These are phyloP conservation scores for Scheffersomyces stipitis DNA, from an alignment of 805 yeast species.

Conservation along the genomic window DNA sequence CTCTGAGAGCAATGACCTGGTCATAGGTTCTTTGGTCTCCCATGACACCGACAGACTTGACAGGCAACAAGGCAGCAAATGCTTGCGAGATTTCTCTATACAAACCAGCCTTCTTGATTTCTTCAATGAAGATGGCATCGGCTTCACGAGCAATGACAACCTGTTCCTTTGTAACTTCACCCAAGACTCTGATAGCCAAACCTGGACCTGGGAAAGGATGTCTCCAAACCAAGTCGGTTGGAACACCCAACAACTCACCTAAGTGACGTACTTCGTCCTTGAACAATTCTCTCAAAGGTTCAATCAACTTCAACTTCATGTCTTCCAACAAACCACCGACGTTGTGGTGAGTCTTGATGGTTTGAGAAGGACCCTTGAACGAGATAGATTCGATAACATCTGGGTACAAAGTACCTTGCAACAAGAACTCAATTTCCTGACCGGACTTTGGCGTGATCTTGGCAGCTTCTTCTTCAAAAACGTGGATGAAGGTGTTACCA, in stretches of 20 bases:
- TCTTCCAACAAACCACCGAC: constrained; percentile 97
- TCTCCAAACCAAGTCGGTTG: constrained; percentile 98
- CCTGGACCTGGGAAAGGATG: constrained; percentile 99
- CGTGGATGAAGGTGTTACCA: constrained; percentile 96
- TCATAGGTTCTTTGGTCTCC: constrained; percentile 99
- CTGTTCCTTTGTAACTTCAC: constrained; percentile 92
- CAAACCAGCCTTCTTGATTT: constrained; percentile 89
- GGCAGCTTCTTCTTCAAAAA: constrained; percentile 94
- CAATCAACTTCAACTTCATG: constrained; percentile 97
- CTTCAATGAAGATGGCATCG: constrained; percentile 93
- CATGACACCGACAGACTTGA: constrained; percentile 98
- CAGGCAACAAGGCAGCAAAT: constrained; percentile 95
- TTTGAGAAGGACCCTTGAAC: constrained; percentile 99
- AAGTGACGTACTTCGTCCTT: constrained; percentile 98
- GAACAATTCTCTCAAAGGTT: constrained; percentile 97
- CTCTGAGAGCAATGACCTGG: constrained; percentile 98
- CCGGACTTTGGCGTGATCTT: constrained; percentile 87
- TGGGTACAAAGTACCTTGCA: constrained; percentile 97
- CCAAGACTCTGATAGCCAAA: constrained; percentile 95
- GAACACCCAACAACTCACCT: constrained; percentile 93
- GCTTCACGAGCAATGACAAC: constrained; percentile 97
- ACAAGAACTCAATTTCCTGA: constrained; percentile 84
- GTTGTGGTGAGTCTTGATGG: constrained; percentile 98
- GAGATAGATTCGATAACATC: constrained; percentile 98
- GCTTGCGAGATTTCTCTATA: constrained; percentile 95